Percentiles rank a stretch among this genome's conserved stretches.
phyloP scores from a whole-genome alignment of 805 yeast species.

The Wickerhamomyces canadensis region DNA sequence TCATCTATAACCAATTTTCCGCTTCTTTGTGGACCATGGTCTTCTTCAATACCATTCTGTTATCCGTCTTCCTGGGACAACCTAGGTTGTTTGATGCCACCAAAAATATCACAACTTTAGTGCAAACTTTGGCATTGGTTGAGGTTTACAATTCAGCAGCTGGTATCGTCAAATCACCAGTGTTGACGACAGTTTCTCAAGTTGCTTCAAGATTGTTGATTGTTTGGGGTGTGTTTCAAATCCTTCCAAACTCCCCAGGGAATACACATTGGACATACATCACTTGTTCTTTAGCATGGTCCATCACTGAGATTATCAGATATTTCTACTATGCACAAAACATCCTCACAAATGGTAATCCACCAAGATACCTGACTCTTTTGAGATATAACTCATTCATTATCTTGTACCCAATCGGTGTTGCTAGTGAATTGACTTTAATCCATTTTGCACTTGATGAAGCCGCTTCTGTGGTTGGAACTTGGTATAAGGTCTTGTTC shows the following conservation, averaged over 20 bases:
- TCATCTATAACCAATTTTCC: conserved; percentile 47
- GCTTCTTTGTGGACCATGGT: conserved; percentile 51
- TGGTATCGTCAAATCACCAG: conserved; percentile 82
- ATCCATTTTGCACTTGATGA: conserved; percentile 65
- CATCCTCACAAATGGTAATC: conserved; percentile 41
- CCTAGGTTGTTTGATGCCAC: conserved; percentile 61
- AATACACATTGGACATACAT: conserved; percentile 53
- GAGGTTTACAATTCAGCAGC: conserved; percentile 74
- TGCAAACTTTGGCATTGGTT: conserved; percentile 75
- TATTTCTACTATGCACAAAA: conserved; percentile 82
- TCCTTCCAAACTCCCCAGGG: conserved; percentile 71
- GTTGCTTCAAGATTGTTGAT: conserved; percentile 79
- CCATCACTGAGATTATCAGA: conserved; percentile 87
- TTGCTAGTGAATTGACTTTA: conserved; percentile 73
- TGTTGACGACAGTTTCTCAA: conserved; percentile 80
- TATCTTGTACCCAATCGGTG: conserved; percentile 87
- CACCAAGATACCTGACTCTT: conserved; percentile 57
- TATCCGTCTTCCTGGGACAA: conserved; percentile 47
- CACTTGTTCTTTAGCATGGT: conserved; percentile 78
- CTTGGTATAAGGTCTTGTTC: conserved; percentile 48
- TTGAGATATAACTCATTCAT: conserved; percentile 80
- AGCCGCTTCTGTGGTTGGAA: conserved; percentile 51
- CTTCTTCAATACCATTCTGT: conserved; percentile 36
- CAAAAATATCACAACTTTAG: conserved; percentile 47
- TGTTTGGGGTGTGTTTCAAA: conserved; percentile 74